Conservation (phyloP, 2,329 filamentous ascomycete genomes). For the Microsporum ferrugineum region DNA sequence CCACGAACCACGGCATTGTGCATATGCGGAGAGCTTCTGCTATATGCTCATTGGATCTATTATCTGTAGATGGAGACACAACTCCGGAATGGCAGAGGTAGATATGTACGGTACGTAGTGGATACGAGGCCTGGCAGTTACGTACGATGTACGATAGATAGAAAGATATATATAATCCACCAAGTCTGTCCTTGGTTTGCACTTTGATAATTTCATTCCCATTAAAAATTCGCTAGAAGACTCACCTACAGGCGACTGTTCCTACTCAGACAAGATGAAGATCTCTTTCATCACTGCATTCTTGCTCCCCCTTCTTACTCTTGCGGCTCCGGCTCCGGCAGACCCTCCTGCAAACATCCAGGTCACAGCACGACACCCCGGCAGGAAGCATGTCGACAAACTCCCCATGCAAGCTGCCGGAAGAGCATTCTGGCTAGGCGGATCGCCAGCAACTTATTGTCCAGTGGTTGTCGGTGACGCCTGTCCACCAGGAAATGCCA, state of each 20-base stretch:
- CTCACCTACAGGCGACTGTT: not conserved
- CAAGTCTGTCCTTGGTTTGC: not conserved
- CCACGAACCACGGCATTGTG: not conserved
- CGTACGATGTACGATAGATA: too few species aligned
- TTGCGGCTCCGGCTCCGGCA: slow-evolving; percentile 7
- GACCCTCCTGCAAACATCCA: slow-evolving; percentile 13
- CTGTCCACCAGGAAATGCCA: slow-evolving; percentile 40
- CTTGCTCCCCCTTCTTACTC: slow-evolving; percentile 11
- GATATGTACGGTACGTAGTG: not conserved
- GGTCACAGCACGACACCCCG: slow-evolving; percentile 19
- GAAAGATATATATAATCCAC: not conserved
- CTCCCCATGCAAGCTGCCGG: slow-evolving; percentile 38
- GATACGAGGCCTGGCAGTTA: not conserved
- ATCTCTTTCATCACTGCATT: slow-evolving; percentile 3
- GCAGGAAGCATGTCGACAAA: slow-evolving; percentile 33
- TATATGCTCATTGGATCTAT: not conserved
- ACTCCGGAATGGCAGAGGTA: not conserved
- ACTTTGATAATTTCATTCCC: not conserved
- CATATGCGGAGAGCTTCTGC: not conserved
- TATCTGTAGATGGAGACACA: not conserved
- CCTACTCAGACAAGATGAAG: slow-evolving; percentile 7
- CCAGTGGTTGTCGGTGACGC: slow-evolving; percentile 28
- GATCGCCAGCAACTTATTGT: slow-evolving; percentile 40
- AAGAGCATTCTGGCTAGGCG: slow-evolving; percentile 41
- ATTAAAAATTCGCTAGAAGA: not conserved